These are phyloP conservation scores for Flaveria linearis DNA, from an alignment of 129 eudicot species.

Conservation along the genomic window DNA sequence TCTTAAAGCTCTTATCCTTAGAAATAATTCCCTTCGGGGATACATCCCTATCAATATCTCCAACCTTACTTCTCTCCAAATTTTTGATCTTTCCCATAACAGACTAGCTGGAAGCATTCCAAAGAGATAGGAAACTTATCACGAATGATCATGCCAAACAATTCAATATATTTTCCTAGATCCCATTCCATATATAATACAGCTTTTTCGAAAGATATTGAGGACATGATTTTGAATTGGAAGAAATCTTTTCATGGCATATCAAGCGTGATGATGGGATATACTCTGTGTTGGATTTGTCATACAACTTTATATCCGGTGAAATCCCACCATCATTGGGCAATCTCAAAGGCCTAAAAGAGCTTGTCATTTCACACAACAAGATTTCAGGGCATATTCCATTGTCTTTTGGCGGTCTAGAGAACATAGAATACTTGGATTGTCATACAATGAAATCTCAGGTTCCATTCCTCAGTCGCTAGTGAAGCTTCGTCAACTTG, in stretches of 20 bases:
- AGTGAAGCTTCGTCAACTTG: constrained; percentile 33
- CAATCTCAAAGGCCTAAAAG: constrained; percentile 46
- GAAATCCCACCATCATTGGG: constrained; percentile 48
- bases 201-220: too few species aligned
- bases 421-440: constrained; percentile 52
- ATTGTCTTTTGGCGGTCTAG: constrained; percentile 37
- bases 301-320: constrained; percentile 44
- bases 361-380: constrained; percentile 51
- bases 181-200: too few species aligned
- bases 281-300: constrained; percentile 58
- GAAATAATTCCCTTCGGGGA: constrained; percentile 53
- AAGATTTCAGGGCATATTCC: constrained; percentile 45
- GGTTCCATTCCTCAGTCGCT: constrained; percentile 50
- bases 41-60: constrained; percentile 37
- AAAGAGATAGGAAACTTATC: too few species aligned
- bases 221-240: constrained; percentile 48
- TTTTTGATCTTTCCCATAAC: not conserved
- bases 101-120: too few species aligned
- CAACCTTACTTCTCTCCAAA: too few species aligned
- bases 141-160: too few species aligned
- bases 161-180: constrained; percentile 17
- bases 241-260: constrained; percentile 51
- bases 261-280: constrained; percentile 28
- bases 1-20: constrained; percentile 44
- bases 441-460: constrained; percentile 42